Base-by-base conservation (phyloP, 1,284 basidiomycete genomes). In the Psilocybe mexicana region DNA sequence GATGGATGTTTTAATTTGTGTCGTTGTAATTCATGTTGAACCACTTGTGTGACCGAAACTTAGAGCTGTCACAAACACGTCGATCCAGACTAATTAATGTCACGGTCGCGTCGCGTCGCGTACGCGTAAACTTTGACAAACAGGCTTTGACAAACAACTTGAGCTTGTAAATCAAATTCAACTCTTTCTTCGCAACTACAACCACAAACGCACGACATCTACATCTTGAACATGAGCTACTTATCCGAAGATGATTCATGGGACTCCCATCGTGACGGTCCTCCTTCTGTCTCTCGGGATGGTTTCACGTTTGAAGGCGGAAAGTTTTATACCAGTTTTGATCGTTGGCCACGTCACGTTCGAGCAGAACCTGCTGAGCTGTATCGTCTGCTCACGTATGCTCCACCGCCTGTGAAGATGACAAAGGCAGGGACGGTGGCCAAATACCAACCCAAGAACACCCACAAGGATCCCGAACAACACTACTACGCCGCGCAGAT, bases 361-460 rank as follows among this genome's bases (percentile, higher is more conserved):
- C 63, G 69, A 47, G 54, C 52, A 36, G 63, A 64, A 28, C 24
- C 65, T 4, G 38, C 52, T 42, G 33, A 58, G 10, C 64, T 71
- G 3, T 58, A 69, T 30, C 28, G 23, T 3, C 63, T 71, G 18
- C 58, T 71, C 6, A 70, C 69, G n/a, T 68, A 66, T 44, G 59
- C 57, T 5, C 46, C 63, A 8, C 65, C 67, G 3, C 57, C 59
- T 0, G 63, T 68, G 30, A 36, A 63, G 14, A 61, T 67, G 26
- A 67, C 69, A 2, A 70, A 69, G 42, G 57, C 57, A n/a, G 69
- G 70, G 10, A 63, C 60, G 33, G 60, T 67, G 1, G 63, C 67
- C 5, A 68, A 67, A 53, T 51, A 60, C 1, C 67, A 68, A 44
- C 67, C 66, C 23, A 51, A 42, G 18, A 48, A 52, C 18, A 62